These are phyloP conservation scores for Taphrina confusa DNA, from an alignment of 1,139 yeast genomes.

Conservation along the genomic window DNA sequence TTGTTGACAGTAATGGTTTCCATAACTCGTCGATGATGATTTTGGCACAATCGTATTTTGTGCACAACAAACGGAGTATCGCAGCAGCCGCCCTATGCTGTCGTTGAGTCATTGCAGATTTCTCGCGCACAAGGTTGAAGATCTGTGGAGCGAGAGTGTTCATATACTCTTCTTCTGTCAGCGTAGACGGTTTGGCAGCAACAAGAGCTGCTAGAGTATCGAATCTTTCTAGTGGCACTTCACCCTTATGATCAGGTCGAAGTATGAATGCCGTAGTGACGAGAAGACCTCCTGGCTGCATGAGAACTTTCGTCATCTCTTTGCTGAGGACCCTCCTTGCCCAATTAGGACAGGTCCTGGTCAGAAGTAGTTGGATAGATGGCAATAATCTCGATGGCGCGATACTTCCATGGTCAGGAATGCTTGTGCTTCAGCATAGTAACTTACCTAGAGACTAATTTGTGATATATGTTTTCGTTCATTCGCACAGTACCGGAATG, in stretches of 20 bases:
- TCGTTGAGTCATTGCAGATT: background rate
- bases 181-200: slow-evolving; percentile 10
- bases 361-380: background rate
- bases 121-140: slow-evolving; percentile 2
- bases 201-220: slow-evolving; percentile 10
- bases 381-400: background rate
- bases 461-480: background rate
- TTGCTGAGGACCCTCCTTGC: background rate
- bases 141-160: slow-evolving; percentile 13
- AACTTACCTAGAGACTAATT: background rate
- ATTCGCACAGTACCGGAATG: background rate
- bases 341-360: slow-evolving; percentile 6
- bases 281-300: slow-evolving; percentile 9
- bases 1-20: background rate
- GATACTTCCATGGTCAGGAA: background rate
- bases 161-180: background rate
- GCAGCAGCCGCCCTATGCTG: background rate
- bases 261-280: slow-evolving; percentile 2
- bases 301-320: slow-evolving; percentile 14
- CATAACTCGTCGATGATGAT: background rate
- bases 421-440: background rate
- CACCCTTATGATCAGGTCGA: slow-evolving; percentile 12
- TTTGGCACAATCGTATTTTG: background rate
- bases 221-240: slow-evolving; percentile 13
- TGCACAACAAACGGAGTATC: slow-evolving; percentile 2